These are phyloP conservation scores for Lotus japonicus DNA, from an alignment of 306 rosid species.

Conservation along the genomic window DNA sequence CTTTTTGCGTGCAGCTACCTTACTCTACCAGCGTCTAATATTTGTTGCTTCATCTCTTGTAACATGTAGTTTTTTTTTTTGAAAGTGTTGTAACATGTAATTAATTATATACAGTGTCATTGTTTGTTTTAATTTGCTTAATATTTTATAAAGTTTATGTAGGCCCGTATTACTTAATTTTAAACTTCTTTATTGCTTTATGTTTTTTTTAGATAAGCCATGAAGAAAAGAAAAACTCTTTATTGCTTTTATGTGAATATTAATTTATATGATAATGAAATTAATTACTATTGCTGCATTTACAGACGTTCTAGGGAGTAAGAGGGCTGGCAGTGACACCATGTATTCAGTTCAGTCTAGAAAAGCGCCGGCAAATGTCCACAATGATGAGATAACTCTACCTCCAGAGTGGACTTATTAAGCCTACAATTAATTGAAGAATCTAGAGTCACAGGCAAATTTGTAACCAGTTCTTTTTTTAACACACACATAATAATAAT, in stretches of 20 bases:
- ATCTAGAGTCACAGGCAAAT: background rate
- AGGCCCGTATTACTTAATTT: background rate
- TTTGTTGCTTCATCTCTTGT: no score
- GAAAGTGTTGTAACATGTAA: no score
- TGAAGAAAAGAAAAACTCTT: no score
- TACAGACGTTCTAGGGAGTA: conserved; percentile 35
- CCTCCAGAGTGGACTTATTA: conserved; percentile 92
- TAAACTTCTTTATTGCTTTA: background rate
- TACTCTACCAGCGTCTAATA: no score
- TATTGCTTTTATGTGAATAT: background rate
- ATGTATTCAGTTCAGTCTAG: conserved; percentile 36
- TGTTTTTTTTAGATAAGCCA: no score
- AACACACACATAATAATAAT: no score
- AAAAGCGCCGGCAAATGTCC: conserved; percentile 15
- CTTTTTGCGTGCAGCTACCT: no score
- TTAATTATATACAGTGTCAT: no score
- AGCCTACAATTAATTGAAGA: background rate
- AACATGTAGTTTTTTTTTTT: no score
- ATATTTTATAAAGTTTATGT: no score
- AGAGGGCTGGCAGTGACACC: conserved; percentile 24
- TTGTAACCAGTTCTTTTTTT: background rate
- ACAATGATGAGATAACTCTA: conserved; percentile 49
- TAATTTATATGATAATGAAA: background rate
- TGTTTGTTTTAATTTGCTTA: no score
- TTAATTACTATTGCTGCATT: no score